Evolutionary conservation across 1,284 basidiomycete genomes (phyloP).

Genomic region (Hymenochaete sp.): DNA sequence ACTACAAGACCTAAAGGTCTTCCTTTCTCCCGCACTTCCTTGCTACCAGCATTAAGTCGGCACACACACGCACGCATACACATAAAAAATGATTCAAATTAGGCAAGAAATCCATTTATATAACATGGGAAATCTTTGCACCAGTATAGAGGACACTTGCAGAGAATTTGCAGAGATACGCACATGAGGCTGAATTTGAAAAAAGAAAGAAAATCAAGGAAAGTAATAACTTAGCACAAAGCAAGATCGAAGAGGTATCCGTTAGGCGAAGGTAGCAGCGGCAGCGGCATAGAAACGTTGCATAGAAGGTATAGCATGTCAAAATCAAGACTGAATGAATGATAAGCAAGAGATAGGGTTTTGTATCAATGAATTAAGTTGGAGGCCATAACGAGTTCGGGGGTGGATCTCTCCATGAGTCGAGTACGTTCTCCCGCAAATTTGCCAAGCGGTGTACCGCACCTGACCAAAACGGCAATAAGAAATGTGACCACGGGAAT

Average conservation of each 20-base stretch:
- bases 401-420: neutral
- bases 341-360: neutral
- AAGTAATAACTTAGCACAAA: conserved; percentile 13
- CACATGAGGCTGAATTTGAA: no score
- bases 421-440: conserved; percentile 14
- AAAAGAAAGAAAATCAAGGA: neutral
- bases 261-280: neutral
- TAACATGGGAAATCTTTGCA: no score
- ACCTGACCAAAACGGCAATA: conserved; percentile 9
- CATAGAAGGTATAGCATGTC: neutral
- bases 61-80: no score
- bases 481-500: neutral
- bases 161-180: no score
- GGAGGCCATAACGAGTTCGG: conserved; percentile 9
- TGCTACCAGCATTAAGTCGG: no score
- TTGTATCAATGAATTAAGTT: conserved; percentile 10
- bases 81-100: no score
- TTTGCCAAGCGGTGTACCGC: no score
- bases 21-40: no score
- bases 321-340: neutral
- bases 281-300: neutral
- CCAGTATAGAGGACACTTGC: no score
- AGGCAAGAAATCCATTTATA: no score
- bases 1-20: no score
- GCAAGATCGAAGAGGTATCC: neutral